Percentiles rank a stretch among this genome's conserved stretches.
Evolutionary conservation across 2,329 filamentous ascomycete genomes (phyloP).

Genomic region (Bipolaris oryzae): DNA sequence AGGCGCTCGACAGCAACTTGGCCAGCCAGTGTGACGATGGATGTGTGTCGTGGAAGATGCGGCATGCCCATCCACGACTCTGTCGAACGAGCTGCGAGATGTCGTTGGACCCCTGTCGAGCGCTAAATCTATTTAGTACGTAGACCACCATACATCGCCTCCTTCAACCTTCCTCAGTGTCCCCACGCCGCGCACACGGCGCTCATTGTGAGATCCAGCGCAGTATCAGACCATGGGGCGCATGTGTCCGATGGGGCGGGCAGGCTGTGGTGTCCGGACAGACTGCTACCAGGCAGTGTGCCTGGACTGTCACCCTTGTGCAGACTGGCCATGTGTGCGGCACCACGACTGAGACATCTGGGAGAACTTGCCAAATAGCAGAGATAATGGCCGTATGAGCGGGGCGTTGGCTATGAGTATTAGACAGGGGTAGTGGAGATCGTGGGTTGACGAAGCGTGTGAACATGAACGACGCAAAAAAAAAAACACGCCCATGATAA

Average conservation of each 20-base stretch:
- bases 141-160: conserved; percentile 30
- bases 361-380: conserved; percentile 13
- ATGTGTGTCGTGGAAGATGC: conserved; percentile 18
- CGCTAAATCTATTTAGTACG: conserved; percentile 25
- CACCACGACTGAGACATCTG: conserved; percentile 10
- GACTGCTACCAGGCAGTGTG: not conserved
- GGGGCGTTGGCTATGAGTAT: conserved; percentile 8
- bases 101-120: conserved; percentile 21
- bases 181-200: conserved; percentile 17
- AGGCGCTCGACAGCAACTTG: not conserved
- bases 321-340: not conserved
- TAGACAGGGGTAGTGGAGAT: conserved; percentile 19
- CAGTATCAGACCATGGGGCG: not conserved
- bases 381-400: conserved; percentile 12
- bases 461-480: conserved; percentile 14
- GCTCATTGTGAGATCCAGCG: not conserved
- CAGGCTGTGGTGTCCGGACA: not conserved
- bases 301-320: not conserved
- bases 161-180: conserved; percentile 30
- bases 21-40: conserved; percentile 11
- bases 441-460: conserved; percentile 16
- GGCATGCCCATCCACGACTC: conserved; percentile 14
- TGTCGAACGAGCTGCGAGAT: conserved; percentile 20
- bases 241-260: not conserved
- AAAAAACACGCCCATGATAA: not conserved